phyloP scores from a whole-genome alignment of 768 basidiomycete genomes.

The Tricholoma saponaceum region DNA sequence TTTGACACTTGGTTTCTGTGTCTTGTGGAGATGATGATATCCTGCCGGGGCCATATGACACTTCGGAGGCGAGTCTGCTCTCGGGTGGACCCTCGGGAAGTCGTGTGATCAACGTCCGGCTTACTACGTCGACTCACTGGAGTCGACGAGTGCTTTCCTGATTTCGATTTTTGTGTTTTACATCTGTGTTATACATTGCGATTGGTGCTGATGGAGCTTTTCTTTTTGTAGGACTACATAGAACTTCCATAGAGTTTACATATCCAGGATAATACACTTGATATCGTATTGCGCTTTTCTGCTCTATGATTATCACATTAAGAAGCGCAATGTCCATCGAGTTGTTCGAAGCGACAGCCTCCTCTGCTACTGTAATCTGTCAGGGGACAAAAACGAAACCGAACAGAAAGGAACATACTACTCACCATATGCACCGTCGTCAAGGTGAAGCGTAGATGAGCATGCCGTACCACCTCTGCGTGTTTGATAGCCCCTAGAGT shows the following conservation, averaged over 20 bases:
- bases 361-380: too few relatives aligned
- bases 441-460: too few relatives aligned
- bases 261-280: not conserved
- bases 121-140: slow-evolving; percentile 15
- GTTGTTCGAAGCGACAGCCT: too few relatives aligned
- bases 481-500: too few relatives aligned
- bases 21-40: slow-evolving; percentile 46
- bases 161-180: not conserved
- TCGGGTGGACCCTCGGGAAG: slow-evolving; percentile 36
- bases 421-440: too few relatives aligned
- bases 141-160: slow-evolving; percentile 3
- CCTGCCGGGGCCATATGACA: slow-evolving; percentile 87
- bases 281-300: not conserved
- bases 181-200: not conserved
- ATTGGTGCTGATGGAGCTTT: not conserved
- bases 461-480: too few relatives aligned
- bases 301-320: not conserved
- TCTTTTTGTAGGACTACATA: not conserved
- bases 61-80: slow-evolving; percentile 34
- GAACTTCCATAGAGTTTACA: too few relatives aligned
- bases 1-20: not conserved
- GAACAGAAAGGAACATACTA: too few relatives aligned
- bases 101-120: slow-evolving; percentile 60
- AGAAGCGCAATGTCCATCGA: too few relatives aligned
- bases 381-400: too few relatives aligned